A percentile compares a stretch with the other conserved stretches of the same genome.
These are phyloP conservation scores for Chloranthus sessilifolius DNA, from an alignment of 164 flowering plant species.

Conservation along the genomic window DNA sequence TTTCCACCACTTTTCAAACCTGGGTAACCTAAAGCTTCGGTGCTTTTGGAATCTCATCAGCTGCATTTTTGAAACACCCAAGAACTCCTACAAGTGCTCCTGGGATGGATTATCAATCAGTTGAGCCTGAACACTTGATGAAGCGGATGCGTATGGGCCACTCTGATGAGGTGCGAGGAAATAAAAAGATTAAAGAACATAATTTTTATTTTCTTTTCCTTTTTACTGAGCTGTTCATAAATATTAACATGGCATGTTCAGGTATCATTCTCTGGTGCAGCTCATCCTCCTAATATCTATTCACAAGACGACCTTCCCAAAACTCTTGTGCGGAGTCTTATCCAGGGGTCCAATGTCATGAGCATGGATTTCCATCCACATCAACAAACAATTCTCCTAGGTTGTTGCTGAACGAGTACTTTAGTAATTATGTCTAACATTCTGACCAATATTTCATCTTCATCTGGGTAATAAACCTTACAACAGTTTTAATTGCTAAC, in stretches of 20 bases:
- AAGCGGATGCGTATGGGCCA: constrained; percentile 64
- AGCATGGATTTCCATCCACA: constrained; percentile 92
- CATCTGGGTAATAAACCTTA: too few species aligned
- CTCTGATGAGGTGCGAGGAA: constrained; percentile 67
- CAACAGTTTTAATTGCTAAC: too few species aligned
- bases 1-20: background rate
- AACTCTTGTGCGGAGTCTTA: constrained; percentile 44
- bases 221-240: background rate
- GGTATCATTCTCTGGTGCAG: constrained; percentile 59
- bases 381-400: constrained; percentile 68
- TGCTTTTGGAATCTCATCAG: constrained; percentile 20
- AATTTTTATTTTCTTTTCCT: background rate
- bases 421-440: too few species aligned
- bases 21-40: background rate
- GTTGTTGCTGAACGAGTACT: constrained; percentile 33
- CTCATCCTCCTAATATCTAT: constrained; percentile 47
- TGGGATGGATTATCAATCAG: constrained; percentile 64
- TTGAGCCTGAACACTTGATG: constrained; percentile 65
- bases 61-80: constrained; percentile 61
- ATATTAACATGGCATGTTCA: too few species aligned
- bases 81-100: constrained; percentile 55
- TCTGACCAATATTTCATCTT: too few species aligned
- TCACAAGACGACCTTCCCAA: constrained; percentile 78
- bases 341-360: constrained; percentile 62
- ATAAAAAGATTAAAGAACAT: too few species aligned